A percentile compares a stretch with the other conserved stretches of the same genome.
Conservation (phyloP, 257 asterid genomes). For the Verbena officinalis region DNA sequence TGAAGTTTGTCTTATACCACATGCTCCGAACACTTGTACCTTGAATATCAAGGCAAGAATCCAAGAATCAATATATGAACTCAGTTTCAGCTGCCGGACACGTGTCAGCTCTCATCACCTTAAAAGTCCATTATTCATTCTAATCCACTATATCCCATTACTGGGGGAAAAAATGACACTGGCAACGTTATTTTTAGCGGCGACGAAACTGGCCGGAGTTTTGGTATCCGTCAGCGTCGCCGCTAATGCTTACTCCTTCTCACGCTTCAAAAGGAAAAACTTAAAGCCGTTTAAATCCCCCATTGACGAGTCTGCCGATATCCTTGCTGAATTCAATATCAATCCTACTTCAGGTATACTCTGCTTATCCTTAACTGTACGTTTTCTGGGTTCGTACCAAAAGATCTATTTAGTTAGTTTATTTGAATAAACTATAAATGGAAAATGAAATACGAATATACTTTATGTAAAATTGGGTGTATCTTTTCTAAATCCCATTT, state of each 20-base stretch:
- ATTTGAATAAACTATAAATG: not conserved
- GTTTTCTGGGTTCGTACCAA: not conserved
- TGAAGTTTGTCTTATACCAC: not conserved
- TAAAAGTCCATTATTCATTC: slow-evolving; percentile 10
- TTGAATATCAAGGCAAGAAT: not conserved
- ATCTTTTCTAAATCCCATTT: not conserved
- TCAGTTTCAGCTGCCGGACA: slow-evolving; percentile 22
- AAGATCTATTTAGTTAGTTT: not conserved
- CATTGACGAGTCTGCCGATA: slow-evolving; percentile 65
- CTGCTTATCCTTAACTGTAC: not conserved
- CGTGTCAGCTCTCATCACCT: slow-evolving; percentile 35
- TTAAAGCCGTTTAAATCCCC: slow-evolving; percentile 68
- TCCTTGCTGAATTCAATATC: slow-evolving; percentile 68
- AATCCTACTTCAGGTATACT: slow-evolving; percentile 46
- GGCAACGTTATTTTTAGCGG: slow-evolving; percentile 53
- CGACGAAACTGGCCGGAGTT: slow-evolving; percentile 89
- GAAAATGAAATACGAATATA: not conserved
- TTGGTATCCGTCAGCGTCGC: slow-evolving; percentile 77
- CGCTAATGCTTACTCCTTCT: slow-evolving; percentile 77
- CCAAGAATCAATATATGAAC: not conserved
- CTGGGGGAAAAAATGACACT: slow-evolving; percentile 66
- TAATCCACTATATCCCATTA: no score
- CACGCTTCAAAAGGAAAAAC: slow-evolving; percentile 59
- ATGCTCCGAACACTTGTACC: not conserved
- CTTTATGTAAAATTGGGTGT: no score